Evolutionary conservation across 23 red algal genomes (phyloP).

Genomic region (Gracilaria caudata): DNA sequence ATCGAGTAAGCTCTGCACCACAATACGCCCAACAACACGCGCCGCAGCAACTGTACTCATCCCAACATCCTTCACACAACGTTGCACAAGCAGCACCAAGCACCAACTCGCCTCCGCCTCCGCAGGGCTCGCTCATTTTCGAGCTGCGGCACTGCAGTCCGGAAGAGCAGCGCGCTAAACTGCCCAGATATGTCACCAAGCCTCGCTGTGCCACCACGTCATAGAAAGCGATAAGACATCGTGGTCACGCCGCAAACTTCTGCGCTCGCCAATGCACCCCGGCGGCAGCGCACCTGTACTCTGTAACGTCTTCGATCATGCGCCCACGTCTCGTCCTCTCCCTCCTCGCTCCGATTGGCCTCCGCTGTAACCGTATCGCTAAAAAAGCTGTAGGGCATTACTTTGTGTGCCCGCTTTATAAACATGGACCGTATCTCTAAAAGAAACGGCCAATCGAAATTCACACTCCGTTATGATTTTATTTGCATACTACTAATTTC

Average conservation of each 20-base stretch:
- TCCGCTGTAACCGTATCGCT: background rate
- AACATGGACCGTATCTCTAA: background rate
- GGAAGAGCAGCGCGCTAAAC: conserved; percentile 54
- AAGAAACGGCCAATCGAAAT: conserved; percentile 6
- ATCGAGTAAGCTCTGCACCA: background rate
- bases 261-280: too few species aligned
- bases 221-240: background rate
- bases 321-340: background rate
- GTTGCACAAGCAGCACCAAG: background rate
- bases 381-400: background rate
- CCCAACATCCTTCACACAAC: background rate
- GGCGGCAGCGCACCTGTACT: too few species aligned
- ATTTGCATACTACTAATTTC: background rate
- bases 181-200: conserved; percentile 46
- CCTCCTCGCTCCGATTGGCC: background rate
- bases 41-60: background rate
- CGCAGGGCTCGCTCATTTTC: background rate
- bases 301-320: too few species aligned
- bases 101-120: background rate
- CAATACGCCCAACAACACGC: background rate
- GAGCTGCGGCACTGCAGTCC: conserved; percentile 14
- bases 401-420: background rate
- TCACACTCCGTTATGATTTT: background rate
- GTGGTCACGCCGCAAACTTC: too few species aligned
- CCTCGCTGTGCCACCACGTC: conserved; percentile 2